A percentile compares a stretch with the other conserved stretches of the same genome.
Conservation (phyloP, 257 asterid genomes). For the Solanum peruvianum region DNA sequence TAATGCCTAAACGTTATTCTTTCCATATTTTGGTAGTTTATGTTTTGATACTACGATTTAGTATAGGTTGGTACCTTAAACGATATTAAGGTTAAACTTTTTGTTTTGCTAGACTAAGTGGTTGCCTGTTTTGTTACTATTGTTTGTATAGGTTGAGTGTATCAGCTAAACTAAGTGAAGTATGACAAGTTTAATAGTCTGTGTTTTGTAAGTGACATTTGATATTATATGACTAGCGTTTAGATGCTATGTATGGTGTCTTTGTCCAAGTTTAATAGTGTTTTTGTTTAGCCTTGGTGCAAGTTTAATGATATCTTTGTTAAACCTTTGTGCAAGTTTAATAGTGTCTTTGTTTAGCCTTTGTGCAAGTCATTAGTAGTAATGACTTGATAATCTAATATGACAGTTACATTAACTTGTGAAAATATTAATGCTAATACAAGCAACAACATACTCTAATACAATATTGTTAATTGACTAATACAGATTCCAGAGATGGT, state of each 20-base stretch:
- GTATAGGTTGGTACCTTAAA: neutral
- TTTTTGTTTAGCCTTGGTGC: neutral
- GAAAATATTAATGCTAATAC: neutral
- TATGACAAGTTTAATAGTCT: neutral
- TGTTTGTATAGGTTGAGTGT: neutral
- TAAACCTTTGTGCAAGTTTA: neutral
- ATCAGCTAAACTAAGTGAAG: neutral
- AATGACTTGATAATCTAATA: no score
- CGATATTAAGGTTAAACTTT: neutral
- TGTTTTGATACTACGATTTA: no score
- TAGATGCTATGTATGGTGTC: neutral
- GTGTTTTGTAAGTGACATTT: neutral
- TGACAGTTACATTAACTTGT: neutral
- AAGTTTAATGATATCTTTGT: no score
- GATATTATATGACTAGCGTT: neutral
- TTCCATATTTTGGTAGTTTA: no score
- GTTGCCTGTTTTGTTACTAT: neutral
- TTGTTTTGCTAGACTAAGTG: neutral
- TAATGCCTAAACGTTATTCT: no score
- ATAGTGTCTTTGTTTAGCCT: neutral
- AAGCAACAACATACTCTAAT: neutral
- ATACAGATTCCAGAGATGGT: accelerated
- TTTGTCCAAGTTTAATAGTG: neutral
- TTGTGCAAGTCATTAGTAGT: no score
- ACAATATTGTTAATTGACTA: neutral